Base-by-base conservation (phyloP, 192 early-diverging fungal species). In the Lunasporangiospora selenospora region DNA sequence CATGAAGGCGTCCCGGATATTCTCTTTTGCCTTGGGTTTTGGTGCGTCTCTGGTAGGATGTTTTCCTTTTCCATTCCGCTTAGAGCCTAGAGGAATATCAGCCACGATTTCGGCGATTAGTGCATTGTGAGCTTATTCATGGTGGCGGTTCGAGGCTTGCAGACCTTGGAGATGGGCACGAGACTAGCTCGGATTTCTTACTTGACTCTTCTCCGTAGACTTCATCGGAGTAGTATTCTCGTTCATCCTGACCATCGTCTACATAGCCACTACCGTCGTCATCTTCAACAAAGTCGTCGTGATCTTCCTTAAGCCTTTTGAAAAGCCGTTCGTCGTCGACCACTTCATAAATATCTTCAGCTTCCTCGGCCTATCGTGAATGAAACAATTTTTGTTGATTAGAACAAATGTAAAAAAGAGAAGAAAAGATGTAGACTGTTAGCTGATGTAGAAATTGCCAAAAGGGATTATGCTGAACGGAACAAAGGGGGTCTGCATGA, bases 261-360 rank as follows among this genome's bases (percentile, higher is more conserved):
- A 65, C 75, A 65, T 92, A 90, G 10, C 84, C 90, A 38, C 77
- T 62, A 18, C 88, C 83, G 49, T 89, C 90, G 43, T 91, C 88
- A 56, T 89, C 86, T 13, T 82, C 82, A 0, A 91, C 83, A 77
- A 88, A 88, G 21, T 87, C 79, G 58, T 82, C 80, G 19, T 85
- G 65, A 27, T 79, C 63, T 31, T 73, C 54, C 21, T 70, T 48
- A 45, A 77, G 18, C 12, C 62, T 43, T 12, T 65, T 52, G 40
- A 77, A 73, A 29, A 78, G 62, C 21, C 85, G 75, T 27, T 89
- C 88, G 44, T 93, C 88, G 51, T 83, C 78, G 33, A 92, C 79
- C 43, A 81, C 79, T 27, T 86, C 83, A 49, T 84, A 89, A 33
- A 89, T 60, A 18, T 54, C 66, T 2, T 77, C 76, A 6, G 67